Evolutionary conservation across 352 stramenopile genomes (phyloP), one percentile per base, ranked within the genome.

Genomic region (Achlya hypogyna): DNA sequence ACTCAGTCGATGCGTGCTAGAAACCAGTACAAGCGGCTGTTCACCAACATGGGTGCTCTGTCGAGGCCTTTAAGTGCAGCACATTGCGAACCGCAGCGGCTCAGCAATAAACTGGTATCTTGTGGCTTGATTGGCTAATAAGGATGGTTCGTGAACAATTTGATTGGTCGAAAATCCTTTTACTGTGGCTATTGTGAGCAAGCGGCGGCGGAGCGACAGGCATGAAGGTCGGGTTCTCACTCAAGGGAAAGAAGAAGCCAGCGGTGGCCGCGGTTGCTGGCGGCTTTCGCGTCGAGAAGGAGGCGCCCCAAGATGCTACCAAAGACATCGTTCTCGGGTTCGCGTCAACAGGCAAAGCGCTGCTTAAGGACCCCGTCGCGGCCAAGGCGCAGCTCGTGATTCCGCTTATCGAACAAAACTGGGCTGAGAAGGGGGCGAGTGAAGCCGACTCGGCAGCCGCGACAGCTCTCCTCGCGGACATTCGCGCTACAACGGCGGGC

Each of bases 241-340:
- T 91, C 76, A 91, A 89, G 81, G 87, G 87, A 58, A 68, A 76
- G 71, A 87, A 82, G 73, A 77, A 78, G 68, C 71, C 72, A 52
- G 69, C 51, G 59, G 60, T 78, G 47, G 25, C 65, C 35, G 59
- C 43, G 5, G 20, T 59, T 22, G 25, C 29, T 28, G 62, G 49
- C 12, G 43, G 34, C 40, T 58, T 70, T 56, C 29, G 70, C 9
- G 49, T 71, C 51, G 75, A 71, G 58, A 3, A 65, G 52, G 32
- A 70, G 69, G 9, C 53, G 56, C 5, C 49, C 31, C 0, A 52
- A 53, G 23, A 49, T 31, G n/a, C 69, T 10, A 74, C 79, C 65
- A 85, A 86, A 53, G 75, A 89, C 20, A 89, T 84, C 65, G 81
- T 93, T n/a, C 87, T 82, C 35, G 79, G 84, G 54, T 93, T 91